Evolutionary conservation across 1,284 basidiomycete species (phyloP).

Genomic region (Pyrrhoderma noxium): DNA sequence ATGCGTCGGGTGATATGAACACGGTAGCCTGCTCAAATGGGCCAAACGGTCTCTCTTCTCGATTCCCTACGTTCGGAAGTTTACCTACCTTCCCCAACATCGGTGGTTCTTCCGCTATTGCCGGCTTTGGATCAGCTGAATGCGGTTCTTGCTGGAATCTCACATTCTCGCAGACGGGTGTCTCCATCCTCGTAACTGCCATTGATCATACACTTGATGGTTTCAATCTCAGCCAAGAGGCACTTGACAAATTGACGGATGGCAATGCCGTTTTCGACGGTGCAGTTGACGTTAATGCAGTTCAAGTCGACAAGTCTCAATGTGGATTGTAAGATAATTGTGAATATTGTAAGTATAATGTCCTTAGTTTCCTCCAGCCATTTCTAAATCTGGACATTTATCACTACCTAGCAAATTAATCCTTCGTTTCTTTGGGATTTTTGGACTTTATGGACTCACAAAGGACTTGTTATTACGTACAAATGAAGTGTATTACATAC

Average conservation of each 20-base stretch:
- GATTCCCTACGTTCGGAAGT: slow-evolving; percentile 38
- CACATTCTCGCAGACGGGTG: slow-evolving; percentile 28
- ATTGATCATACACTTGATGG: slow-evolving; percentile 34
- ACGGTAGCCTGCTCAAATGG: slow-evolving; percentile 46
- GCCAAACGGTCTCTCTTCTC: slow-evolving; percentile 37
- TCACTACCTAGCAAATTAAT: too few species aligned
- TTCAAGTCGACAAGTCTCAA: slow-evolving; percentile 10
- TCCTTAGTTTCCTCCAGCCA: too few species aligned
- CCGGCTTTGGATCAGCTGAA: slow-evolving; percentile 33
- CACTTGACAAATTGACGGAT: slow-evolving; percentile 17
- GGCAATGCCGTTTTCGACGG: slow-evolving; percentile 9
- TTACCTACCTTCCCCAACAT: slow-evolving; percentile 46
- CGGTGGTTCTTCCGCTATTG: slow-evolving; percentile 38
- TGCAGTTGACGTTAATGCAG: slow-evolving; percentile 9
- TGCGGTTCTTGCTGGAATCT: slow-evolving; percentile 45
- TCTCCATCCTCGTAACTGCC: slow-evolving; percentile 33
- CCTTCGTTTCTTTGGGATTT: too few species aligned
- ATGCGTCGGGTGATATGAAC: slow-evolving; percentile 26
- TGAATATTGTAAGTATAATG: neutral
- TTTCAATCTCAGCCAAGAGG: slow-evolving; percentile 32
- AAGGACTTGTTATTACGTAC: too few species aligned
- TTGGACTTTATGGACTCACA: too few species aligned
- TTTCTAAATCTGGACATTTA: too few species aligned
- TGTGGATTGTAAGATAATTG: slow-evolving; percentile 12
- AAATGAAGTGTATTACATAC: too few species aligned